These are phyloP conservation scores for Emmonsiellopsis sp. DNA, from an alignment of 2,329 filamentous ascomycete genomes.

Conservation along the genomic window DNA sequence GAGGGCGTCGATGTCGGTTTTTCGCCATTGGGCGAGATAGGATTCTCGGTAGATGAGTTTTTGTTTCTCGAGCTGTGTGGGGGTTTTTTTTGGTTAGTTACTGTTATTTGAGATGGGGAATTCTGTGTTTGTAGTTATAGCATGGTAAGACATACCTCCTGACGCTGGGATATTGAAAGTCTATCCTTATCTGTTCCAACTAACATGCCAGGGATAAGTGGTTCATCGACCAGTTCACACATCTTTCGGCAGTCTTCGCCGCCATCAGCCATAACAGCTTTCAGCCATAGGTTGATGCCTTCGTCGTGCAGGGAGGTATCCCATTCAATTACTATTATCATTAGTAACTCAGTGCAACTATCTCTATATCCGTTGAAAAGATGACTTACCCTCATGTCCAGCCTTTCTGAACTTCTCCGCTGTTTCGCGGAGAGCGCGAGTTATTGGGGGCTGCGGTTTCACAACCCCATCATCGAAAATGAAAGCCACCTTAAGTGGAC, in stretches of 20 bases:
- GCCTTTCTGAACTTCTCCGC: constrained; percentile 51
- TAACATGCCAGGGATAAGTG: constrained; percentile 27
- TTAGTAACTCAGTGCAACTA: not conserved
- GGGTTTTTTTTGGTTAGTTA: not conserved
- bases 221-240: constrained; percentile 22
- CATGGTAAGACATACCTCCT: constrained; percentile 15
- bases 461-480: constrained; percentile 53
- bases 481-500: constrained; percentile 52
- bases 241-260: constrained; percentile 22
- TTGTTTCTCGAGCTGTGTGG: constrained; percentile 16
- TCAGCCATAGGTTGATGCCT: constrained; percentile 25
- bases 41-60: constrained; percentile 21
- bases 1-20: constrained; percentile 24
- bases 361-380: not conserved
- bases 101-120: not conserved
- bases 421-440: constrained; percentile 44
- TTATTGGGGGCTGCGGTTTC: constrained; percentile 51
- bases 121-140: not conserved
- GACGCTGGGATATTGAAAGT: constrained; percentile 18
- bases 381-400: constrained; percentile 41
- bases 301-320: constrained; percentile 20
- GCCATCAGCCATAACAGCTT: constrained; percentile 25
- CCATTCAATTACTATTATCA: constrained; percentile 23
- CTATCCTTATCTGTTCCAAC: constrained; percentile 22
- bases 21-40: constrained; percentile 23